Evolutionary conservation across 2,329 filamentous ascomycete genomes (phyloP), one percentile per base, ranked within the genome.

Genomic region (Fusarium xylarioides): DNA sequence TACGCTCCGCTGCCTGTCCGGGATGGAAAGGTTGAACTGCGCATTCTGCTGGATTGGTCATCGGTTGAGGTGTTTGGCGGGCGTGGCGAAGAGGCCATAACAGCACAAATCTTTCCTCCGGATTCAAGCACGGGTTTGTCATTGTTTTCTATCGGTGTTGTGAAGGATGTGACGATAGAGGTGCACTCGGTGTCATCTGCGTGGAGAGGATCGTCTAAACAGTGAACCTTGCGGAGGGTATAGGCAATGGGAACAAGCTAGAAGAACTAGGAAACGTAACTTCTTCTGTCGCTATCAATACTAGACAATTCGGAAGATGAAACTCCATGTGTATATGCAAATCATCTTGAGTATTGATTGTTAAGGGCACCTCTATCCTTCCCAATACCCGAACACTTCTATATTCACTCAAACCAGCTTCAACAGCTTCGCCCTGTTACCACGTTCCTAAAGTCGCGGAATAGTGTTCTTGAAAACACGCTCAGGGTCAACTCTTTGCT

Each of bases 171-270:
- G 1, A 49, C 32, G 21, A 9, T 49, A n/a, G 46, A 49, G 46
- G 28, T 49, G 28, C 2, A n/a, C 4, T 32, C 46, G 21, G 46
- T 49, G 9, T 49, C 21, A 3, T 49, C 46, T 18, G 15, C 28
- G 7, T 49, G 46, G 28, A 49, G 19, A 30, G 15, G 21, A 2
- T 18, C 10, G 10, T 11, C 32, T 49, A 18, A 6, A 9, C 16
- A 7, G 2, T 4, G 11, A 16, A 10, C 15, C 0, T n/a, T 18
- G 14, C 2, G 4, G 28, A 49, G 7, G 3, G 3, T 6, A n/a
- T 11, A 32, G 19, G 28, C 46, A 11, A 49, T 6, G 2, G 14
- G 14, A 11, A 3, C 7, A 47, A n/a, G 4, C 4, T 8, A 4
- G 19, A 30, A n/a, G 4, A 30, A 1, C 9, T 5, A 8, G 4